Evolutionary conservation across 73 alveolate species (phyloP).

Genomic region (Paramecium bursaria): DNA sequence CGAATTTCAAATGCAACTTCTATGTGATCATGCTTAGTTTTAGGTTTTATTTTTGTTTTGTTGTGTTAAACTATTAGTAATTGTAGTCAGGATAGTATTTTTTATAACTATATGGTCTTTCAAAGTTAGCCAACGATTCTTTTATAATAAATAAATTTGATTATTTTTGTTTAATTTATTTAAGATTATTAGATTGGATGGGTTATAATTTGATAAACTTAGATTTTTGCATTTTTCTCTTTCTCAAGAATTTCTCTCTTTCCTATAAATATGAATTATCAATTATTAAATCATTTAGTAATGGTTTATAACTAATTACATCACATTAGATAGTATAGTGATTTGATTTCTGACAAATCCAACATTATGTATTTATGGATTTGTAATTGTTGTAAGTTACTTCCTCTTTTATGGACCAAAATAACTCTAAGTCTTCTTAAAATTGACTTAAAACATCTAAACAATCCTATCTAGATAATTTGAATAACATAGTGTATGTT

Average conservation of each 20-base stretch:
- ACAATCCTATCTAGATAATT: slow-evolving; percentile 5
- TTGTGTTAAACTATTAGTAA: too few species aligned
- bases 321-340: slow-evolving; percentile 11
- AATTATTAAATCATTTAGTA: not conserved
- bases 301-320: slow-evolving; percentile 22
- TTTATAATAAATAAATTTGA: not conserved
- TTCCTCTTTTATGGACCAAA: slow-evolving; percentile 41
- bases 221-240: not conserved
- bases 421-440: slow-evolving; percentile 33
- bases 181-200: not conserved
- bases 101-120: slow-evolving; percentile 19
- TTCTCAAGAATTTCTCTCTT: not conserved
- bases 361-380: not conserved
- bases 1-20: too few species aligned
- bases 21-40: too few species aligned
- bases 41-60: too few species aligned
- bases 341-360: slow-evolving; percentile 15
- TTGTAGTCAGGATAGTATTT: slow-evolving; percentile 6
- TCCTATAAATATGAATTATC: not conserved
- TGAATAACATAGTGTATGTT: not conserved
- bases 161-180: not conserved
- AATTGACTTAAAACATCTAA: not conserved
- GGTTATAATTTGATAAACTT: not conserved
- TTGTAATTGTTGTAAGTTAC: not conserved
- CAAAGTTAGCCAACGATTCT: not conserved